Conservation (phyloP, 495 filamentous ascomycete species). For the Sordaria brevicollis region DNA sequence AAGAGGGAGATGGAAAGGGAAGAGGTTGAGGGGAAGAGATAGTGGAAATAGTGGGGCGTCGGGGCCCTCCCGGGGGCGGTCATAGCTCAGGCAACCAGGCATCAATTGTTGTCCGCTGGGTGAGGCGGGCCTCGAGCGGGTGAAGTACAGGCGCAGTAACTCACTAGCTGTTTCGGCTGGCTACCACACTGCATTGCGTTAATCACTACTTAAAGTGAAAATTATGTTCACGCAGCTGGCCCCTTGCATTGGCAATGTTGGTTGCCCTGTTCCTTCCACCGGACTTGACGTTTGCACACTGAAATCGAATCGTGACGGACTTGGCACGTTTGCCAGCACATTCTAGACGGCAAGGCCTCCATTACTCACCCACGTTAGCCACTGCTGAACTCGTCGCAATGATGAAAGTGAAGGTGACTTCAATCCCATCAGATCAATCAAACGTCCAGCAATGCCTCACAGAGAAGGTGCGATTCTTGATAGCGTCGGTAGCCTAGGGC, state of each 20-base stretch:
- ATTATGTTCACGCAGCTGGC: not conserved
- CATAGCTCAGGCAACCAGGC: constrained; percentile 18
- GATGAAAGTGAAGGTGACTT: not conserved
- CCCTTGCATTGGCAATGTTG: not conserved
- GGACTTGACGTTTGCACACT: not conserved
- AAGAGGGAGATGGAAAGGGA: constrained; percentile 10
- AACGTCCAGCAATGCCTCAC: not conserved
- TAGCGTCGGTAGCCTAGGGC: too few relatives aligned
- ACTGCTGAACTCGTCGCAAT: not conserved
- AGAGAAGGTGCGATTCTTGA: not conserved
- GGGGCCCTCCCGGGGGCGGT: not conserved
- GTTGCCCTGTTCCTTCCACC: not conserved
- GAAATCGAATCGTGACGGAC: not conserved
- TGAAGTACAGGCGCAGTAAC: not conserved
- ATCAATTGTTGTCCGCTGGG: constrained; percentile 2
- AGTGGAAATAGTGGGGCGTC: constrained; percentile 15
- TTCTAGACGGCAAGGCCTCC: not conserved
- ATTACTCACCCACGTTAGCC: not conserved
- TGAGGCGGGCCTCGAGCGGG: not conserved
- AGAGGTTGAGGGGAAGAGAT: constrained; percentile 16
- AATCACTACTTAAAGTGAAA: not conserved
- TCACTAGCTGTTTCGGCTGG: not conserved
- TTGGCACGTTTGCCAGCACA: not conserved
- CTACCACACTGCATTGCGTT: not conserved
- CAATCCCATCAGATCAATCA: not conserved